phyloP scores from a whole-genome alignment of 768 basidiomycete genomes.

The Cyclocybe cylindracea region DNA sequence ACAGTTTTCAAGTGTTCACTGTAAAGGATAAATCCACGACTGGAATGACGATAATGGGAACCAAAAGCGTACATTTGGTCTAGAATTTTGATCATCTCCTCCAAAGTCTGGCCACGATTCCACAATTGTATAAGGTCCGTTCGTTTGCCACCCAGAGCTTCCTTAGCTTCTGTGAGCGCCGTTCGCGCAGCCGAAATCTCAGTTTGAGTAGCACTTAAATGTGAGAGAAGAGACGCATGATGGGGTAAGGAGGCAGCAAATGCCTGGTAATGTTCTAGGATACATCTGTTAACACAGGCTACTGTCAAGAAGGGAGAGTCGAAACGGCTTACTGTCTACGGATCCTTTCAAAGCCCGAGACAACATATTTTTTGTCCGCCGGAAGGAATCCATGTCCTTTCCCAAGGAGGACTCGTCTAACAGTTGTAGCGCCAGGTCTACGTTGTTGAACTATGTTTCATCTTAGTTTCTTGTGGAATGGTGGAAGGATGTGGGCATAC shows the following conservation, averaged over 20 bases:
- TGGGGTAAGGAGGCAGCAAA: slow-evolving; percentile 94
- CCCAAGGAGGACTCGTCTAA: slow-evolving; percentile 75
- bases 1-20: slow-evolving; percentile 91
- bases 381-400: slow-evolving; percentile 78
- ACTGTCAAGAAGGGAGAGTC: slow-evolving; percentile 8
- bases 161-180: slow-evolving; percentile 76
- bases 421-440: slow-evolving; percentile 88
- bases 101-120: slow-evolving; percentile 85
- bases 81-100: slow-evolving; percentile 93
- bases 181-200: slow-evolving; percentile 74
- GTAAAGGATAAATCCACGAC: neutral
- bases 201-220: slow-evolving; percentile 71
- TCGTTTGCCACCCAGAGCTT: slow-evolving; percentile 76
- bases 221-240: slow-evolving; percentile 75
- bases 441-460: slow-evolving; percentile 79
- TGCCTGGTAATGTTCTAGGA: slow-evolving; percentile 83
- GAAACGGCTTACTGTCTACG: slow-evolving; percentile 69
- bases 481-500: slow-evolving; percentile 41
- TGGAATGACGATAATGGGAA: slow-evolving; percentile 13
- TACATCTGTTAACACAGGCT: neutral
- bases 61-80: slow-evolving; percentile 70
- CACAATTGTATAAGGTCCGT: slow-evolving; percentile 90
- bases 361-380: slow-evolving; percentile 72
- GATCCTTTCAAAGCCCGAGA: slow-evolving; percentile 84
- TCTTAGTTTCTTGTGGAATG: slow-evolving; percentile 5